Conservation (phyloP, 2,329 filamentous ascomycete species). For the Lachnum nothofagi region DNA sequence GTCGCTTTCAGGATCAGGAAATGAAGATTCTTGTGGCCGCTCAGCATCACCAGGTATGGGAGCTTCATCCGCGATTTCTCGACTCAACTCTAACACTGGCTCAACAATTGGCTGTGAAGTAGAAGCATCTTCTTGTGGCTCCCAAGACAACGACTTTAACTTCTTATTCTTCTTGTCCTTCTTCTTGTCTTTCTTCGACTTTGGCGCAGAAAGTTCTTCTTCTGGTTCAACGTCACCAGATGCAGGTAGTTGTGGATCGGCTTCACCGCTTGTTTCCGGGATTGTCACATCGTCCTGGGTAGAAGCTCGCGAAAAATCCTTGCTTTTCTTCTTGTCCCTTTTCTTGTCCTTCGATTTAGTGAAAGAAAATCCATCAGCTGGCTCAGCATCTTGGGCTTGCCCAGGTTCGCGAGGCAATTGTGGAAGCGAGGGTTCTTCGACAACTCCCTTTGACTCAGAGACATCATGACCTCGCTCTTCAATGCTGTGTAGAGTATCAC, state of each 20-base stretch:
- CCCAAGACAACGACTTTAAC: not conserved
- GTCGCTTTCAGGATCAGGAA: constrained; percentile 14
- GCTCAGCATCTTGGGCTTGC: constrained; percentile 1
- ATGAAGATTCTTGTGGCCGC: constrained; percentile 7
- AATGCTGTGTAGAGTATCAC: constrained; percentile 18
- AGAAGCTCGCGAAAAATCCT: constrained; percentile 12
- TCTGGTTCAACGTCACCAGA: constrained; percentile 3
- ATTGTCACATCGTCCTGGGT: constrained; percentile 15
- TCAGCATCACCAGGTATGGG: constrained; percentile 5
- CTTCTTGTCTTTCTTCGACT: constrained; percentile 16
- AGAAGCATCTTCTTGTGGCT: not conserved
- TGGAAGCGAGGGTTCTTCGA: not conserved
- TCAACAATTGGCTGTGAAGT: not conserved
- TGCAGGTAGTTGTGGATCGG: not conserved
- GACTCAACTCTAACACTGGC: constrained; percentile 33
- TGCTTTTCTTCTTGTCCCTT: constrained; percentile 31
- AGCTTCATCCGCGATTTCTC: constrained; percentile 36
- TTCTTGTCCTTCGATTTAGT: constrained; percentile 37
- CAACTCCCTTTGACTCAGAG: constrained; percentile 6
- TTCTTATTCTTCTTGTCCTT: constrained; percentile 1
- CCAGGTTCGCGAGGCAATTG: not conserved
- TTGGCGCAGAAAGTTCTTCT: constrained; percentile 7
- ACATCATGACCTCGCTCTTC: constrained; percentile 16
- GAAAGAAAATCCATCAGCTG: constrained; percentile 13
- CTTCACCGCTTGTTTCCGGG: not conserved